Conservation (phyloP, 306 rosid genomes). For the Rubus parviflorus region DNA sequence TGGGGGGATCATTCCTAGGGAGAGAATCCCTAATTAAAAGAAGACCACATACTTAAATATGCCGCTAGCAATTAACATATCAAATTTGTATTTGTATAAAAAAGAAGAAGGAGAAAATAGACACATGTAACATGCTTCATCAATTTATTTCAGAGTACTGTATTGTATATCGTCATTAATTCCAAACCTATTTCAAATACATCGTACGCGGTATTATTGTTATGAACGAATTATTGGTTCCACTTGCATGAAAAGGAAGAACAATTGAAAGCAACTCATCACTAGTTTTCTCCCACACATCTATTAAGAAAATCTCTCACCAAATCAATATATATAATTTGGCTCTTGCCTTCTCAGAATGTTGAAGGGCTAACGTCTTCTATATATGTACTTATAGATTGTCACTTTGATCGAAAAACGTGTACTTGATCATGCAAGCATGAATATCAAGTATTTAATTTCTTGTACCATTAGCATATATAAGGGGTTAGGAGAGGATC, state of each 20-base stretch:
- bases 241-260: background rate
- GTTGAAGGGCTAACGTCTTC: conserved; percentile 20
- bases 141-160: too few species aligned
- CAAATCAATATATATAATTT: background rate
- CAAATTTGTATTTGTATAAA: too few species aligned
- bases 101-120: too few species aligned
- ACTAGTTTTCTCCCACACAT: background rate
- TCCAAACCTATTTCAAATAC: background rate
- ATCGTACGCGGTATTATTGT: background rate
- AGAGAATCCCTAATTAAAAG: too few species aligned
- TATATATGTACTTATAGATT: background rate
- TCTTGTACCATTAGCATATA: background rate
- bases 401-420: background rate
- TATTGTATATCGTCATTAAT: background rate
- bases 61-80: too few species aligned
- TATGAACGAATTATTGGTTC: background rate
- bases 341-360: conserved; percentile 28
- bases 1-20: too few species aligned
- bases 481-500: background rate
- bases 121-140: too few species aligned
- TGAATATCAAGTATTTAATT: background rate
- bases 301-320: conserved; percentile 1
- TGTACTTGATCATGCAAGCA: background rate
- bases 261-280: conserved; percentile 15
- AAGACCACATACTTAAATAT: too few species aligned